phyloP scores from a whole-genome alignment of 2,329 filamentous ascomycete genomes.

The Penicillium oxalicum region DNA sequence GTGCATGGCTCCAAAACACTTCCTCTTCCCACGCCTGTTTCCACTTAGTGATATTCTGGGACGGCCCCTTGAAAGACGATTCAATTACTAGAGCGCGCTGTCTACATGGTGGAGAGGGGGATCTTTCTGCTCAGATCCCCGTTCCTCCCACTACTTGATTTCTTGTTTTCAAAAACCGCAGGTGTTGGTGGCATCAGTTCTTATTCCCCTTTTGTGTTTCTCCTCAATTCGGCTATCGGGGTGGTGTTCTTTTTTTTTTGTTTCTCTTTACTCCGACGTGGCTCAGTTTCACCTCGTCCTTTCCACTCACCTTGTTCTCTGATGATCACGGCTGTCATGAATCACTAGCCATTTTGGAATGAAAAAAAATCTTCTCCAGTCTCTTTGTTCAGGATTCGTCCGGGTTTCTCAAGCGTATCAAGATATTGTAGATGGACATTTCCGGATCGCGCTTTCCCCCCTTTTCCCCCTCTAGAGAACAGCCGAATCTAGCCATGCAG shows the following conservation, averaged over 20 bases:
- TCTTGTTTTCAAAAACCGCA: slow-evolving; percentile 8
- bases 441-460: no score
- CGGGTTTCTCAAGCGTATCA: no score
- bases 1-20: slow-evolving; percentile 13
- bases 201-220: slow-evolving; percentile 21
- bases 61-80: slow-evolving; percentile 16
- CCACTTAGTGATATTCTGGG: slow-evolving; percentile 6
- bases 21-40: slow-evolving; percentile 2
- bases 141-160: background rate
- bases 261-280: slow-evolving; percentile 4
- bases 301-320: background rate
- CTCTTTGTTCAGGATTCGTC: no score
- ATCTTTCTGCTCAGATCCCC: background rate
- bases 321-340: background rate
- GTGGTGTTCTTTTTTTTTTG: background rate
- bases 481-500: no score
- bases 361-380: background rate
- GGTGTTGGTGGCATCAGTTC: slow-evolving; percentile 17
- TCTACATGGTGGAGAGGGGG: slow-evolving; percentile 5
- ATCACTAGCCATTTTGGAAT: slow-evolving; percentile 6
- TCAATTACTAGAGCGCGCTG: slow-evolving; percentile 17
- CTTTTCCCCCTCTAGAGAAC: no score
- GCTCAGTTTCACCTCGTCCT: background rate
- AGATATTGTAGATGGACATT: no score
- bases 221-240: no score